Base-by-base conservation (phyloP, 2,329 filamentous ascomycete species). In the Fusarium xylarioides region DNA sequence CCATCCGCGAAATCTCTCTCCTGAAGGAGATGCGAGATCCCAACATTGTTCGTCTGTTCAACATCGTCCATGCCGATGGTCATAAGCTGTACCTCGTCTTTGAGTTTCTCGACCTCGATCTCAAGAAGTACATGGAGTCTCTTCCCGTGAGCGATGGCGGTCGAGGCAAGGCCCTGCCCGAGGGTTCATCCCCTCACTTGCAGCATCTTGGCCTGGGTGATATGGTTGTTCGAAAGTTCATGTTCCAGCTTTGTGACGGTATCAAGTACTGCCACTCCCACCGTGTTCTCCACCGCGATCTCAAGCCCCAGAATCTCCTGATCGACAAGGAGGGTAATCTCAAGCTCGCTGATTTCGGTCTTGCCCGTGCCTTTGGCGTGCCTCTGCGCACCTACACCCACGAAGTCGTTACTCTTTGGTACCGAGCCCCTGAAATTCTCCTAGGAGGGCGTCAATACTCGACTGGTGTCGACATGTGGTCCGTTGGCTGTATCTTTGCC, bases 51-150 rank as follows among this genome's bases (percentile, higher is more conserved):
- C 90, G 91, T 73, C 90, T 97, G 47, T 84, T 95, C 80, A 97
- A 97, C 85, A 97, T 97, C 75, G 94, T 97, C 58, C 95, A 97
- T 82, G 94, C 95, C 79, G 95, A 97, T 81, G 94, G 95, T 63
- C 94, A 97, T 85, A 97, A 97, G 85, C 90, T 97, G 56, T 97
- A 97, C 83, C 92, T 97, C 53, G 95, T 97, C 76, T 93, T 95
- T 74, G 95, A 97, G 82, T 97, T 93, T 83, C 91, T 97, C 75
- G 95, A 97, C 79, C 88, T 95, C 65, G 95, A 97, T 79, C 86
- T 97, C 77, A 97, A 97, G 86, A 97, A 97, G 83, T 97, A 97
- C 83, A 97, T 97, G 94, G 95, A 97, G 83, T 90, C 94, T 11
- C 88, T 97, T 47, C 94, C 94, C 8, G 91, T 95, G 66, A 92